These are phyloP conservation scores for Phialophora macrospora DNA, from an alignment of 2,329 filamentous ascomycete species.

Conservation along the genomic window DNA sequence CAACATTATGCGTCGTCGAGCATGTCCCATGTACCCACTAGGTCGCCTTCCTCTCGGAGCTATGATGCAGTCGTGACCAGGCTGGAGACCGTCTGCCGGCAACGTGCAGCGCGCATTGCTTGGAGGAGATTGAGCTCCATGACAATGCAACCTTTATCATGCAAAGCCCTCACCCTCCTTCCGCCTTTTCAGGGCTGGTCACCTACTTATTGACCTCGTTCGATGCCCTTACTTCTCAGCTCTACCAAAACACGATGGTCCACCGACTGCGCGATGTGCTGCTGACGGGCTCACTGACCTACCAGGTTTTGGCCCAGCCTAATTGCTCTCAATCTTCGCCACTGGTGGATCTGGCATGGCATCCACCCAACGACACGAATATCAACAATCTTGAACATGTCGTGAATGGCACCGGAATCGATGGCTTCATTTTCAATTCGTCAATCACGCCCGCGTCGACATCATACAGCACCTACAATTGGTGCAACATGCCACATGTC, in stretches of 20 bases:
- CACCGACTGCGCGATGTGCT: conserved; percentile 18
- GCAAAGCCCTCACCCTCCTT: conserved; percentile 6
- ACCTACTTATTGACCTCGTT: conserved; percentile 21
- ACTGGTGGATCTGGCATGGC: conserved; percentile 59
- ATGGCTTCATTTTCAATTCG: conserved; percentile 75
- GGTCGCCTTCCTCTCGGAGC: background rate
- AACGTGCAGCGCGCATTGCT: background rate
- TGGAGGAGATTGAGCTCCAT: background rate
- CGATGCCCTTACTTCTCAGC: conserved; percentile 16
- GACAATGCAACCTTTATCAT: conserved; percentile 17
- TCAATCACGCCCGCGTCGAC: conserved; percentile 61
- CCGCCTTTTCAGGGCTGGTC: conserved; percentile 13
- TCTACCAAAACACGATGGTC: conserved; percentile 25
- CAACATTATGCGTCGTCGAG: background rate
- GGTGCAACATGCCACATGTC: conserved; percentile 89
- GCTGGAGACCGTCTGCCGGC: background rate
- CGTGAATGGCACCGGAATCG: conserved; percentile 64
- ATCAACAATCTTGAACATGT: conserved; percentile 67
- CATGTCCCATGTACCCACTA: background rate
- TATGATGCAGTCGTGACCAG: background rate
- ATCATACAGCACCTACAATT: conserved; percentile 72
- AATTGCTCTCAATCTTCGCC: conserved; percentile 15
- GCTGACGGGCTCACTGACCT: conserved; percentile 14
- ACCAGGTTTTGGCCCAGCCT: conserved; percentile 4
- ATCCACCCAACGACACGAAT: conserved; percentile 59